Evolutionary conservation across 169 alveolate genomes (phyloP).

Genomic region (Cryptosporidium canis): DNA sequence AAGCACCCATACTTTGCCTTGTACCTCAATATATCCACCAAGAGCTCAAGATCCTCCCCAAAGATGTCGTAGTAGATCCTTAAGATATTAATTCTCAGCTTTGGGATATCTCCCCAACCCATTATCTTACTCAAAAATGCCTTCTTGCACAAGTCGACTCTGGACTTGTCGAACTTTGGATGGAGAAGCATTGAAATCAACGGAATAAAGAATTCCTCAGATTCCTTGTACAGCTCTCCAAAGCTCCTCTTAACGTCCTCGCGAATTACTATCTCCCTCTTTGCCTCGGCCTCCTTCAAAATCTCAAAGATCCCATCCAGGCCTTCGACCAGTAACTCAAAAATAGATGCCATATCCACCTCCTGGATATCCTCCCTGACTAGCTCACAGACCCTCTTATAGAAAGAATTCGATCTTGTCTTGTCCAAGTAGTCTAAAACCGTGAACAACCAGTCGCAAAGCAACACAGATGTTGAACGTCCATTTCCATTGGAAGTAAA

Average conservation of each 20-base stretch:
- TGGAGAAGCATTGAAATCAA: slow-evolving; percentile 26
- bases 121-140: slow-evolving; percentile 18
- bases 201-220: slow-evolving; percentile 59
- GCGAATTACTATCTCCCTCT: slow-evolving; percentile 24
- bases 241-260: slow-evolving; percentile 45
- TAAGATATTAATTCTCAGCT: slow-evolving; percentile 28
- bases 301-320: slow-evolving; percentile 40
- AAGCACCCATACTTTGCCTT: not conserved
- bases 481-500: slow-evolving; percentile 33
- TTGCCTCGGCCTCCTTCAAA: slow-evolving; percentile 12
- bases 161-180: slow-evolving; percentile 17
- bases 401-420: slow-evolving; percentile 9
- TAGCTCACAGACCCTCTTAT: slow-evolving; percentile 31
- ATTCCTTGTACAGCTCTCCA: slow-evolving; percentile 49
- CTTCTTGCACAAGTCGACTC: not conserved
- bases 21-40: slow-evolving; percentile 10
- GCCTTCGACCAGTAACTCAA: not conserved
- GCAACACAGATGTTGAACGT: slow-evolving; percentile 44
- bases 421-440: slow-evolving; percentile 35
- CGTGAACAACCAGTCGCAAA: slow-evolving; percentile 65
- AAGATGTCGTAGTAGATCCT: slow-evolving; percentile 33
- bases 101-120: not conserved
- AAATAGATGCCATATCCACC: not conserved
- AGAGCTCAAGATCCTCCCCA: slow-evolving; percentile 21
- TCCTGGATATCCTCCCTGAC: slow-evolving; percentile 23